Percentiles rank a stretch among this genome's conserved stretches.
These are phyloP conservation scores for Craspedostauros australis DNA, from an alignment of 108 stramenopile genomes.

Conservation along the genomic window DNA sequence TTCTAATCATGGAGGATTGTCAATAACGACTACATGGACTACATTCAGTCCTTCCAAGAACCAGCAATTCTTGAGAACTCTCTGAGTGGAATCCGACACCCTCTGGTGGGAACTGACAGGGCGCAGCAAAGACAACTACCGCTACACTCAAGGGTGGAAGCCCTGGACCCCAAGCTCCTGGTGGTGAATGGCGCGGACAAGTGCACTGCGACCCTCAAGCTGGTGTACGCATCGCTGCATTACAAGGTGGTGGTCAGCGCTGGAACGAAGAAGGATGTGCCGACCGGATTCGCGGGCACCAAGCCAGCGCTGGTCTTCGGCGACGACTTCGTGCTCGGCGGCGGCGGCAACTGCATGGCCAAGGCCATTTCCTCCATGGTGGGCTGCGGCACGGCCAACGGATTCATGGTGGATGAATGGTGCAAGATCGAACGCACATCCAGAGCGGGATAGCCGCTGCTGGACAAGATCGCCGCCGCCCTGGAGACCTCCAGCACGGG, in stretches of 20 bases:
- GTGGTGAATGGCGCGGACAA: slow-evolving; percentile 16
- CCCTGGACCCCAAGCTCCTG: slow-evolving; percentile 26
- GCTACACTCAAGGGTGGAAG: background rate
- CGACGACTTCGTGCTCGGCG: slow-evolving; percentile 36
- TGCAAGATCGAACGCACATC: slow-evolving; percentile 67
- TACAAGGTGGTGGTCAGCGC: slow-evolving; percentile 40
- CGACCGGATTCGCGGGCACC: slow-evolving; percentile 12
- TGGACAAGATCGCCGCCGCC: slow-evolving; percentile 10
- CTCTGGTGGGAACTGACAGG: no score
- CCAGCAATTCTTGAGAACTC: no score
- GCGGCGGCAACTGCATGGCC: slow-evolving; percentile 78
- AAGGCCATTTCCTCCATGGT: slow-evolving; percentile 46
- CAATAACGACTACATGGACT: no score
- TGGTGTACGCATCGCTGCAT: slow-evolving; percentile 49
- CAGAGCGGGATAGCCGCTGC: background rate
- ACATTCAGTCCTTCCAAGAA: no score
- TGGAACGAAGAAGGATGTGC: slow-evolving; percentile 20
- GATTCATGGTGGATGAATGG: slow-evolving; percentile 63
- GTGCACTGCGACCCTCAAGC: slow-evolving; percentile 56
- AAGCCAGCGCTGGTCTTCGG: slow-evolving; percentile 42
- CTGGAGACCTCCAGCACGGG: slow-evolving; percentile 18
- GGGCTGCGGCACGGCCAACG: slow-evolving; percentile 7
- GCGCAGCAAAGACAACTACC: background rate
- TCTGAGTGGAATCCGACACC: no score
- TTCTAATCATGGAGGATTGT: no score